Evolutionary conservation across 345 rosid species (phyloP).

Genomic region (Tarenaya hassleriana): DNA sequence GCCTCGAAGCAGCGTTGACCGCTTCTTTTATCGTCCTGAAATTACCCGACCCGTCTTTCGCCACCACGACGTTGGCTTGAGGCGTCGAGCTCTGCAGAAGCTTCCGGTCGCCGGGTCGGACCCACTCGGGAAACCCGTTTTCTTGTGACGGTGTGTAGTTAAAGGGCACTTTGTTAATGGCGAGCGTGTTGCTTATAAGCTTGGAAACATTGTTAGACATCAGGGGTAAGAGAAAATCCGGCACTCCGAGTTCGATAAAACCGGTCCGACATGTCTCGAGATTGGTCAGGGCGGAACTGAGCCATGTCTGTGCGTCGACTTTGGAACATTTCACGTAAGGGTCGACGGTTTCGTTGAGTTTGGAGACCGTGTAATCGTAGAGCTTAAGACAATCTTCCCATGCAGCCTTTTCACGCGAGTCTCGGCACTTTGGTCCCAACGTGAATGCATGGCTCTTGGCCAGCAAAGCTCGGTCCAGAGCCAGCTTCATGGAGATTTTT

Average conservation of each 20-base stretch:
- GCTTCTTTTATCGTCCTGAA: conserved; percentile 62
- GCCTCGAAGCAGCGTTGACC: conserved; percentile 43
- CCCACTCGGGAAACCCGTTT: conserved; percentile 73
- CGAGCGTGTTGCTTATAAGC: conserved; percentile 59
- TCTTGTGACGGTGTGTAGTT: conserved; percentile 33
- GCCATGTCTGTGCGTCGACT: conserved; percentile 79
- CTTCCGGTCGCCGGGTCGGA: conserved; percentile 63
- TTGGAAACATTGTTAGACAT: conserved; percentile 73
- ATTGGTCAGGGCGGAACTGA: conserved; percentile 84
- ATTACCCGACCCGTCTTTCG: conserved; percentile 82
- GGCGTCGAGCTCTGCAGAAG: conserved; percentile 54
- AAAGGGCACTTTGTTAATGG: conserved; percentile 53
- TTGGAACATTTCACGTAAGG: conserved; percentile 42
- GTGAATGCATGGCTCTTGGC: conserved; percentile 36
- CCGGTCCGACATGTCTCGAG: conserved; percentile 72
- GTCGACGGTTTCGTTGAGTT: conserved; percentile 51
- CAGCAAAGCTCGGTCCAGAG: conserved; percentile 43
- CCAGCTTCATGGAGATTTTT: conserved; percentile 40
- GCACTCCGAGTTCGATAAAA: conserved; percentile 61
- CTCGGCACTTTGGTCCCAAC: conserved; percentile 50
- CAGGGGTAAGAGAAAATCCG: conserved; percentile 45
- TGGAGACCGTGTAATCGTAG: conserved; percentile 39
- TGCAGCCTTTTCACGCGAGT: conserved; percentile 51
- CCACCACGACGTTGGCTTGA: conserved; percentile 61
- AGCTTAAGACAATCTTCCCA: conserved; percentile 63